These are phyloP conservation scores for Gossypium anomalum DNA, from an alignment of 345 rosid species.

Conservation along the genomic window DNA sequence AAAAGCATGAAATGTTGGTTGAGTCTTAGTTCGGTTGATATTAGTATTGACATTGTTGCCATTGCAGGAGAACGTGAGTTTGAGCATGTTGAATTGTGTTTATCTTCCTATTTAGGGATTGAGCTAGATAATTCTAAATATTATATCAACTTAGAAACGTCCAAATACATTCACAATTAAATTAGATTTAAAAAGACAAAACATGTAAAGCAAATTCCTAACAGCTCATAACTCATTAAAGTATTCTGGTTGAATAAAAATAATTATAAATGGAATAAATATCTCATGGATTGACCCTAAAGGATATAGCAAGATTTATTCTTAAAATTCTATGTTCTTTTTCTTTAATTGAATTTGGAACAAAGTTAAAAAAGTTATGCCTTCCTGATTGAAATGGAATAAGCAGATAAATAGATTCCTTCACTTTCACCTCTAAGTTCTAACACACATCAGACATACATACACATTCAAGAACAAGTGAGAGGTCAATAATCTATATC, in stretches of 20 bases:
- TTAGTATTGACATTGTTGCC: no score
- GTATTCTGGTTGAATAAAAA: neutral
- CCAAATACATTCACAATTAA: no score
- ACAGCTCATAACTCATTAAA: constrained; percentile 5
- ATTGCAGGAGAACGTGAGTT: fast-evolving
- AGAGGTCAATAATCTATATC: neutral
- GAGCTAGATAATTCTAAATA: no score
- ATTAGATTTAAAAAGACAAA: no score
- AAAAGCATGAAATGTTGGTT: no score
- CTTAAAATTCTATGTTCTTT: neutral
- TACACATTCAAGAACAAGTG: neutral
- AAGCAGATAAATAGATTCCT: constrained; percentile 17
- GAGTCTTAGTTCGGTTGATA: no score
- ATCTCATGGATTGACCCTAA: neutral
- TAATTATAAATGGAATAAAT: neutral
- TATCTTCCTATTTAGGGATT: no score
- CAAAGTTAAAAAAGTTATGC: constrained; percentile 4
- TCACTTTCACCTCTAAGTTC: neutral
- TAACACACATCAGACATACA: neutral
- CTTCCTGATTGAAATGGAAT: neutral
- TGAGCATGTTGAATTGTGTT: fast-evolving
- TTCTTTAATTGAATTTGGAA: neutral
- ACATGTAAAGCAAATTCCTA: constrained; percentile 1
- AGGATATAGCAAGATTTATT: constrained; percentile 6
- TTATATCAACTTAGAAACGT: no score